A percentile compares a stretch with the other conserved stretches of the same genome.
Evolutionary conservation across 306 rosid genomes (phyloP).

Genomic region (Mucuna pruriens): DNA sequence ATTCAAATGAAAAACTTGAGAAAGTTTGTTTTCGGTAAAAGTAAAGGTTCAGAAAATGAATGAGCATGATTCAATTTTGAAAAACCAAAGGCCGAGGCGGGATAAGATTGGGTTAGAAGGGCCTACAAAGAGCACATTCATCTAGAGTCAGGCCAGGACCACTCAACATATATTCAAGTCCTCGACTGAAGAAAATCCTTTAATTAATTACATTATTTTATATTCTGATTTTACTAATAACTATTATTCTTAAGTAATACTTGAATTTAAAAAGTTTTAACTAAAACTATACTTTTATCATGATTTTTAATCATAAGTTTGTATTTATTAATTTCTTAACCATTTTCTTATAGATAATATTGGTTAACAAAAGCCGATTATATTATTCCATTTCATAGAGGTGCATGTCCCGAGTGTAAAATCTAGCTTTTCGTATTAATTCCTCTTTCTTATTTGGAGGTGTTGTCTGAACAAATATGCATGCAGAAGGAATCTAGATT

Average conservation of each 20-base stretch:
- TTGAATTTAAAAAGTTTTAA: background rate
- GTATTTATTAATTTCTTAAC: background rate
- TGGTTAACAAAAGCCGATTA: background rate
- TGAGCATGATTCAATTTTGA: slow-evolving; percentile 24
- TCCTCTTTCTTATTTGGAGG: background rate
- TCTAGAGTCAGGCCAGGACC: slow-evolving; percentile 37
- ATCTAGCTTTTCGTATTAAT: background rate
- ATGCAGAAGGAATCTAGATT: slow-evolving; percentile 1
- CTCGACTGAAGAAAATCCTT: background rate
- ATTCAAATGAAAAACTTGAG: background rate
- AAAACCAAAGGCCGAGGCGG: background rate
- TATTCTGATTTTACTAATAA: background rate
- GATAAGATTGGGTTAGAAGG: slow-evolving; percentile 39
- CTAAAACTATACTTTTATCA: background rate
- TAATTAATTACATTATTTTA: background rate
- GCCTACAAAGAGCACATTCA: slow-evolving; percentile 48
- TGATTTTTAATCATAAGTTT: background rate
- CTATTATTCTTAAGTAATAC: background rate
- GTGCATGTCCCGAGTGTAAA: background rate
- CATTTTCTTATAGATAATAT: background rate
- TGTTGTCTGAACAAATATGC: slow-evolving; percentile 3
- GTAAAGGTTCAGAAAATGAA: slow-evolving; percentile 4
- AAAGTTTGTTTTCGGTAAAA: background rate
- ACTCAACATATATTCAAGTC: slow-evolving; percentile 15
- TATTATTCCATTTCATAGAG: background rate